Percentiles rank a stretch among this genome's conserved stretches.
Conservation (phyloP, 1,284 basidiomycete genomes). For the Ustilago shanxiensis region DNA sequence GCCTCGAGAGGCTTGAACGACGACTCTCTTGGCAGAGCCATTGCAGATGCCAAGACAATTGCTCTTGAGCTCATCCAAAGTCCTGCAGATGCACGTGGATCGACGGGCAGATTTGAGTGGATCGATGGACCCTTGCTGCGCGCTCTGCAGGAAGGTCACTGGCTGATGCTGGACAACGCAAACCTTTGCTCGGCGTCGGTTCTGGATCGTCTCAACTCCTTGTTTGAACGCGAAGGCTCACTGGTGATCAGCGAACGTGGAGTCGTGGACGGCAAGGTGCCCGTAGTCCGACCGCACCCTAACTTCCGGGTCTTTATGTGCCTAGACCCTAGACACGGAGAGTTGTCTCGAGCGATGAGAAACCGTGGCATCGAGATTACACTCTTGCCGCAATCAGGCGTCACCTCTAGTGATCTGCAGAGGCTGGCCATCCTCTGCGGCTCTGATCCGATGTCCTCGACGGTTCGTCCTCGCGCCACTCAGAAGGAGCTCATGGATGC, state of each 20-base stretch:
- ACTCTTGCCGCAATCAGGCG: slow-evolving; percentile 29
- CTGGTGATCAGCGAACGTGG: slow-evolving; percentile 91
- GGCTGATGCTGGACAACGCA: slow-evolving; percentile 92
- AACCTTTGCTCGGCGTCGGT: slow-evolving; percentile 96
- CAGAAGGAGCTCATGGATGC: slow-evolving; percentile 41
- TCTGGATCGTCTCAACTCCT: slow-evolving; percentile 94
- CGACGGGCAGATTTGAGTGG: slow-evolving; percentile 86
- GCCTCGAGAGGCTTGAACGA: slow-evolving; percentile 12
- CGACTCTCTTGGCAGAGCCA: slow-evolving; percentile 6
- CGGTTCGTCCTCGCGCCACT: background rate
- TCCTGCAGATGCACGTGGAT: background rate
- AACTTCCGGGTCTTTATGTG: slow-evolving; percentile 95
- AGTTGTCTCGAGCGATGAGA: slow-evolving; percentile 97
- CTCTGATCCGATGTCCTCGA: background rate
- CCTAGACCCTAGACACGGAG: slow-evolving; percentile 89
- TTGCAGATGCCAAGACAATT: slow-evolving; percentile 20
- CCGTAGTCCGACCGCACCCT: slow-evolving; percentile 84
- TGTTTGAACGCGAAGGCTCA: slow-evolving; percentile 87
- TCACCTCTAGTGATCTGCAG: slow-evolving; percentile 24
- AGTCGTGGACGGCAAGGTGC: slow-evolving; percentile 81
- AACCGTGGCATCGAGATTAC: slow-evolving; percentile 93
- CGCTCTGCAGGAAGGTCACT: slow-evolving; percentile 87
- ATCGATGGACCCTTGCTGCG: slow-evolving; percentile 91
- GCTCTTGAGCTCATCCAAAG: slow-evolving; percentile 9
- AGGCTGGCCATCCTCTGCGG: slow-evolving; percentile 31